A percentile compares a stretch with the other conserved stretches of the same genome.
Evolutionary conservation across 139 green algal genomes (phyloP).

Genomic region (Chlorella sp.): DNA sequence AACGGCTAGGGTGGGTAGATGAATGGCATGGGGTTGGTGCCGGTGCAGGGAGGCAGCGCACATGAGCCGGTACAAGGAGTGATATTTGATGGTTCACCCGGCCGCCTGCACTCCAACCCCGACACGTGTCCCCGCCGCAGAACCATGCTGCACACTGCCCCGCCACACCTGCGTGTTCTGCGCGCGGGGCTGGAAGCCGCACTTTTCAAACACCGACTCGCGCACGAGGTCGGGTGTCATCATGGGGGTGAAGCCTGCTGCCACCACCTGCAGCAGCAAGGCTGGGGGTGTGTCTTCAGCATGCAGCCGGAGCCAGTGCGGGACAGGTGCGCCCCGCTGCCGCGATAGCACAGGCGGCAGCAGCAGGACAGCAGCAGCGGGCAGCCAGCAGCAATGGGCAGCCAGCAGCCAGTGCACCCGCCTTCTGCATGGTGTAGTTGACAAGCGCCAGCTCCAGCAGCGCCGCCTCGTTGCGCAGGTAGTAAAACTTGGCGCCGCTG

Average conservation of each 20-base stretch:
- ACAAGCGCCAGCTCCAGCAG: slow-evolving; percentile 97
- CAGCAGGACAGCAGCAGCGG: neutral
- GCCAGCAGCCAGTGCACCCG: neutral
- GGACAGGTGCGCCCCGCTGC: too few relatives aligned
- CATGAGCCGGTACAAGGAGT: neutral
- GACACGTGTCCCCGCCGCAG: too few relatives aligned
- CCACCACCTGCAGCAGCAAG: slow-evolving; percentile 43
- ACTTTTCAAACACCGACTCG: slow-evolving; percentile 93
- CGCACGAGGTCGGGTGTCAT: slow-evolving; percentile 96
- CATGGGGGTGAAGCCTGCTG: slow-evolving; percentile 86
- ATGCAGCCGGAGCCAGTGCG: too few relatives aligned
- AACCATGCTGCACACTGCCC: neutral
- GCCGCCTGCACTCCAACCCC: neutral
- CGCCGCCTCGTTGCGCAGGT: slow-evolving; percentile 89
- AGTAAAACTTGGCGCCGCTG: slow-evolving; percentile 92
- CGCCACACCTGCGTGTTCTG: slow-evolving; percentile 88
- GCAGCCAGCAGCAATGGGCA: neutral
- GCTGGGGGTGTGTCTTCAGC: too few relatives aligned
- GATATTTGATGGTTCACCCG: too few relatives aligned
- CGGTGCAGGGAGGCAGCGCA: neutral
- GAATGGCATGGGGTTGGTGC: neutral
- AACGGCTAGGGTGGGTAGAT: neutral
- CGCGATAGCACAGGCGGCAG: too few relatives aligned
- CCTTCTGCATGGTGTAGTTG: slow-evolving; percentile 83
- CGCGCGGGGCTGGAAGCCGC: slow-evolving; percentile 95